These are phyloP conservation scores for Cadophora luteo-olivacea DNA, from an alignment of 2,329 filamentous ascomycete genomes.

Conservation along the genomic window DNA sequence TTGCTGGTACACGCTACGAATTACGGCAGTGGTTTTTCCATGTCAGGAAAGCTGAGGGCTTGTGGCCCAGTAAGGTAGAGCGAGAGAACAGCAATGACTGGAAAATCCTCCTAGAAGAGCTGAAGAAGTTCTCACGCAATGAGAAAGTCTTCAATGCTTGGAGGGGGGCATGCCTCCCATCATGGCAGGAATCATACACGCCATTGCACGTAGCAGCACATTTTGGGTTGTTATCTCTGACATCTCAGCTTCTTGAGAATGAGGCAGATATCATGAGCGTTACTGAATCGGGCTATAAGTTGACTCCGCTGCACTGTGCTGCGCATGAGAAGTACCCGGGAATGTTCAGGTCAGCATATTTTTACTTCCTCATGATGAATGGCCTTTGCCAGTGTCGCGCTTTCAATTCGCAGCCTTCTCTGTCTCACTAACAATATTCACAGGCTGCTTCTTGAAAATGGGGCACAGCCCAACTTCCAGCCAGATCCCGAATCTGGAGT, in stretches of 20 bases:
- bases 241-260: slow-evolving; percentile 2
- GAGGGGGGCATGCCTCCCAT: neutral
- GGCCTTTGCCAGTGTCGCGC: too few relatives aligned
- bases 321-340: neutral
- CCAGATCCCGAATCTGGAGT: neutral
- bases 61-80: slow-evolving; percentile 11
- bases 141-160: slow-evolving; percentile 4
- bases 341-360: neutral
- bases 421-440: neutral
- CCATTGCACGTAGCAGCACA: slow-evolving; percentile 2
- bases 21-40: slow-evolving; percentile 1
- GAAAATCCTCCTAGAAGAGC: neutral
- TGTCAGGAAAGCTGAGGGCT: slow-evolving; percentile 1
- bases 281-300: neutral
- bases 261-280: neutral
- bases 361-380: neutral
- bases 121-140: slow-evolving; percentile 9
- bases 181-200: neutral
- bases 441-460: neutral
- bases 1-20: slow-evolving; percentile 2
- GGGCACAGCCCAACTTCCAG: neutral
- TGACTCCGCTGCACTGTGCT: slow-evolving; percentile 6
- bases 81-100: slow-evolving; percentile 6
- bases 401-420: neutral
- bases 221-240: slow-evolving; percentile 2